Percentiles rank a stretch among this genome's conserved stretches.
Conservation (phyloP, 1,284 basidiomycete species). For the Exobasidium cylindrosporum region DNA sequence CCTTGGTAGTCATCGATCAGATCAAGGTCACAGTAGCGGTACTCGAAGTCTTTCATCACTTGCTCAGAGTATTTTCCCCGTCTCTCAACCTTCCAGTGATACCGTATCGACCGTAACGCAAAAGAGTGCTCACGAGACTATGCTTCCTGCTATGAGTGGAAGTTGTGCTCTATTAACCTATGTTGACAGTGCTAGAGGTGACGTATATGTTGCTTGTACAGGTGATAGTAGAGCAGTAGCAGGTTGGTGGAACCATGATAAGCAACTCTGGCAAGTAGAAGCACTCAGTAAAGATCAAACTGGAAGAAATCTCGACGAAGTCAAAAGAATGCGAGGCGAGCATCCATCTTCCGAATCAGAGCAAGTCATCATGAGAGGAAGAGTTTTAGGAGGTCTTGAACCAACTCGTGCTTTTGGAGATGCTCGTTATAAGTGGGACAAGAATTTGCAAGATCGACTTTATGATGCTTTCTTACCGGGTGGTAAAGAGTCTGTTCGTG, state of each 20-base stretch:
- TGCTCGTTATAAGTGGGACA: constrained; percentile 78
- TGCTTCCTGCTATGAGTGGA: constrained; percentile 48
- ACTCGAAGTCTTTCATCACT: constrained; percentile 43
- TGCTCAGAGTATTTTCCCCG: constrained; percentile 49
- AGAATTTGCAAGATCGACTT: constrained; percentile 55
- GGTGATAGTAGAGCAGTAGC: constrained; percentile 95
- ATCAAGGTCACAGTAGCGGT: background rate
- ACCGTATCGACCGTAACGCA: constrained; percentile 35
- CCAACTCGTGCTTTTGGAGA: constrained; percentile 93
- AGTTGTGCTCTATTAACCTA: constrained; percentile 53
- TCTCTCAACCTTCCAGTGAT: constrained; percentile 10
- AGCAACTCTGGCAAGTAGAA: constrained; percentile 75
- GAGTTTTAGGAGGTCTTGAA: constrained; percentile 77
- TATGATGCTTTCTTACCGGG: constrained; percentile 54
- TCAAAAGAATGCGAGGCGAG: constrained; percentile 73
- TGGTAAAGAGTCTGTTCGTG: constrained; percentile 28
- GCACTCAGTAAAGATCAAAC: constrained; percentile 93
- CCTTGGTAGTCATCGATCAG: background rate
- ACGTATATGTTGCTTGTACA: constrained; percentile 67
- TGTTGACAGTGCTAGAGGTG: constrained; percentile 49
- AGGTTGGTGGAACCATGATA: constrained; percentile 68
- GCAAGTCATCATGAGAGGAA: constrained; percentile 73
- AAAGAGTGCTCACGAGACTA: constrained; percentile 46
- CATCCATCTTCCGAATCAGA: constrained; percentile 73
- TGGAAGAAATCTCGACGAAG: constrained; percentile 81